A percentile compares a stretch with the other conserved stretches of the same genome.
phyloP scores from a whole-genome alignment of 176 grass and related monocot species.

The Raddia distichophylla region DNA sequence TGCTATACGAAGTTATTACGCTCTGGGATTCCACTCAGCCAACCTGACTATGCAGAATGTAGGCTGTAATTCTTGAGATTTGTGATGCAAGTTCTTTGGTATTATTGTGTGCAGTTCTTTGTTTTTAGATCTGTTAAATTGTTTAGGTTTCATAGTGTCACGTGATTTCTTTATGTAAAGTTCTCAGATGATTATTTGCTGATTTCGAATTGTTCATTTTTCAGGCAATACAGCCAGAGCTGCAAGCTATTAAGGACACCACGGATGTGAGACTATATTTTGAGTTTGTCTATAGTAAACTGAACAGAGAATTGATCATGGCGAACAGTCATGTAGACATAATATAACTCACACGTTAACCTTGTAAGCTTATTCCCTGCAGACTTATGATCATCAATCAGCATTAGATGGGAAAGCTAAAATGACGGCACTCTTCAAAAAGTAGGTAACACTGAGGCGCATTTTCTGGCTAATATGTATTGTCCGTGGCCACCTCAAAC shows the following conservation, averaged over 20 bases:
- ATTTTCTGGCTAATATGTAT: conserved; percentile 21
- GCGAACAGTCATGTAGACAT: conserved; percentile 28
- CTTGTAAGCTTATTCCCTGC: conserved; percentile 39
- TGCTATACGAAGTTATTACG: no score
- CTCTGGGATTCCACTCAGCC: conserved; percentile 18
- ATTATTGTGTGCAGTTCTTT: conserved; percentile 28
- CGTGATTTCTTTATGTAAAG: conserved; percentile 5
- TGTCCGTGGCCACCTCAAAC: conserved; percentile 13
- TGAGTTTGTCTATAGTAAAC: conserved; percentile 31
- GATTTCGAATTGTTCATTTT: conserved; percentile 40
- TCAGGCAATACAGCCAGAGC: conserved; percentile 74
- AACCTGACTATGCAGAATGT: neutral
- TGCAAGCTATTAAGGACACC: conserved; percentile 66
- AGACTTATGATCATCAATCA: conserved; percentile 61
- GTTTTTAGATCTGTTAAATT: neutral
- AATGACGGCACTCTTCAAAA: conserved; percentile 65
- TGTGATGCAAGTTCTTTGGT: conserved; percentile 17
- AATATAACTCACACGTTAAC: conserved; percentile 34
- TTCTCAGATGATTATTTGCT: conserved; percentile 23
- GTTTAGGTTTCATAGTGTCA: conserved; percentile 20
- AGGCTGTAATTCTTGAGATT: neutral
- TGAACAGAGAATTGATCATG: conserved; percentile 19
- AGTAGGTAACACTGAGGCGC: conserved; percentile 49
- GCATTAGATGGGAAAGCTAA: conserved; percentile 46
- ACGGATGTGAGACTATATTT: conserved; percentile 62